Percentiles rank a stretch among this genome's conserved stretches.
These are phyloP conservation scores for Microbotryum violaceum DNA, from an alignment of 1,284 basidiomycete genomes.

Conservation along the genomic window DNA sequence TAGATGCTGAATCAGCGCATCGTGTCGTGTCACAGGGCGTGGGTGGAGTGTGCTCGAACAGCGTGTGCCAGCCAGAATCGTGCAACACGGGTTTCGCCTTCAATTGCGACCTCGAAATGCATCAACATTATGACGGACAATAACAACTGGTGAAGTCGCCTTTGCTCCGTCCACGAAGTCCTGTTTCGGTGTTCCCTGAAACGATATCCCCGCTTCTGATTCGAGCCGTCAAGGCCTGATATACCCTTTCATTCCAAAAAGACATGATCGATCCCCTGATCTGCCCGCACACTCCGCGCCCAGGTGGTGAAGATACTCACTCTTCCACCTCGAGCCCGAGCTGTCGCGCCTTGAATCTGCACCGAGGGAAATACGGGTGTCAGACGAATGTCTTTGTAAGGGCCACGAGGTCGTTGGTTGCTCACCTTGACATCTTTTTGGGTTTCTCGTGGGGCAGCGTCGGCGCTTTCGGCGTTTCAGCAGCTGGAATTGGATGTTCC, in stretches of 20 bases:
- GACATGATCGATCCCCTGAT: no score
- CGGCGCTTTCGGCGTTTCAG: neutral
- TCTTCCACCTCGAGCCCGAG: slow-evolving; percentile 14
- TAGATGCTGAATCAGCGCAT: no score
- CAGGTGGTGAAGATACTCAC: no score
- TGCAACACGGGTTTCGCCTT: slow-evolving; percentile 7
- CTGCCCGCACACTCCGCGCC: no score
- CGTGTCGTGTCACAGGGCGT: no score
- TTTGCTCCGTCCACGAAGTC: slow-evolving; percentile 11
- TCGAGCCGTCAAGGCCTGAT: no score
- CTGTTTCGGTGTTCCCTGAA: no score
- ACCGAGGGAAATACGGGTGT: neutral
- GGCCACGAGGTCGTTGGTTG: neutral
- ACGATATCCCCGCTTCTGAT: no score
- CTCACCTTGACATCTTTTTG: slow-evolving; percentile 29
- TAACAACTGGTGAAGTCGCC: slow-evolving; percentile 21
- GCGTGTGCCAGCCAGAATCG: slow-evolving; percentile 4
- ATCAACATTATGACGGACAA: slow-evolving; percentile 1
- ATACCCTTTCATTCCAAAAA: no score
- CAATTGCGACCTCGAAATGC: slow-evolving; percentile 1
- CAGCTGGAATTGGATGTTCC: neutral
- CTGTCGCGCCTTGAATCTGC: slow-evolving; percentile 31
- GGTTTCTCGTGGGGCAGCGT: slow-evolving; percentile 2
- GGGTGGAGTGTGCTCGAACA: neutral
- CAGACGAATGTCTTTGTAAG: neutral